Evolutionary conservation across 2,329 filamentous ascomycete species (phyloP).

Genomic region (Cercospora brassicicola): DNA sequence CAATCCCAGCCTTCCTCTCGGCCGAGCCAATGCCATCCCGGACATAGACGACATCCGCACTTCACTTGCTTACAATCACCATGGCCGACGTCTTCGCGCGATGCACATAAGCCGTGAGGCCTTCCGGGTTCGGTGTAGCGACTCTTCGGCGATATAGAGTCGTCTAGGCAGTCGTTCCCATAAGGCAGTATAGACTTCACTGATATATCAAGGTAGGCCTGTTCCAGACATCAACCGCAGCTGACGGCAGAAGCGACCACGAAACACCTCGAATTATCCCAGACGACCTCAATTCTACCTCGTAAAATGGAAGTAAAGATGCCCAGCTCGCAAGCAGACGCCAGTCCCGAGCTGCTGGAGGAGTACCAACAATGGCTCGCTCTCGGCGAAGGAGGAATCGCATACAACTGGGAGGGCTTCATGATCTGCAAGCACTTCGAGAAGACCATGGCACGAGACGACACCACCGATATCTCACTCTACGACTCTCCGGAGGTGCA

Average conservation of each 20-base stretch:
- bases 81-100: neutral
- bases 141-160: neutral
- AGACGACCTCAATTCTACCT: neutral
- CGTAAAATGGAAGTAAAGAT: neutral
- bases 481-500: slow-evolving; percentile 6
- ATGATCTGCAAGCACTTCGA: slow-evolving; percentile 8
- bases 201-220: slow-evolving; percentile 3
- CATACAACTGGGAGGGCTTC: slow-evolving; percentile 12
- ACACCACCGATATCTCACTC: slow-evolving; percentile 7
- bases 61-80: neutral
- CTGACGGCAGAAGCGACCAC: neutral
- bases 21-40: neutral
- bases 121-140: neutral
- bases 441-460: slow-evolving; percentile 5
- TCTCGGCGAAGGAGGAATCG: slow-evolving; percentile 14
- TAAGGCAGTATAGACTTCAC: neutral
- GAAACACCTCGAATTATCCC: neutral
- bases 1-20: neutral
- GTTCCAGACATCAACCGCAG: neutral
- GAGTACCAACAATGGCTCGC: slow-evolving; percentile 16
- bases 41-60: neutral
- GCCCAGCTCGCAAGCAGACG: neutral
- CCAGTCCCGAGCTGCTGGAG: slow-evolving; percentile 6
- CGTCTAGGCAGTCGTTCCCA: neutral
- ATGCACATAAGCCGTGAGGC: neutral